Evolutionary conservation across 2,329 filamentous ascomycete genomes (phyloP).

Genomic region (Trichoderma afroharzianum): DNA sequence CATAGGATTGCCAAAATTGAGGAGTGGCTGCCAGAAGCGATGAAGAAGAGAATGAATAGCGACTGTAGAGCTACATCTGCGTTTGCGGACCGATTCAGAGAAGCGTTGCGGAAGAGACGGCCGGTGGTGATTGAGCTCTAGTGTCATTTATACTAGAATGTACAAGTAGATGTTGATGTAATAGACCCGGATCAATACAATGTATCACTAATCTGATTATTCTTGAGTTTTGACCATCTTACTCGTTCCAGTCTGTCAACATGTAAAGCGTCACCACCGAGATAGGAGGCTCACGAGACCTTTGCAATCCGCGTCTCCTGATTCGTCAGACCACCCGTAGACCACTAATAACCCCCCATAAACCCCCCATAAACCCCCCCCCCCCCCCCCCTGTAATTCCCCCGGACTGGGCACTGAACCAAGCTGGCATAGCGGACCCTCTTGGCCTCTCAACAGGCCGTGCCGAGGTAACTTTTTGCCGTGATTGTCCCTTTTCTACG

Average conservation of each 20-base stretch:
- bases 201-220: neutral
- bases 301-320: slow-evolving; percentile 10
- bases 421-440: slow-evolving; percentile 1
- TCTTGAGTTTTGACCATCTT: neutral
- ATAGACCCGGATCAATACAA: neutral
- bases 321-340: neutral
- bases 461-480: slow-evolving; percentile 22
- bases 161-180: neutral
- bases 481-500: neutral
- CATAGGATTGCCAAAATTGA: slow-evolving; percentile 62
- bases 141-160: neutral
- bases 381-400: neutral
- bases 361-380: too few species aligned
- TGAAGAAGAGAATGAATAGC: slow-evolving; percentile 51
- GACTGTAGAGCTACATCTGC: slow-evolving; percentile 50
- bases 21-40: slow-evolving; percentile 58
- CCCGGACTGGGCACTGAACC: neutral
- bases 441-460: neutral
- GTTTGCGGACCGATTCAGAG: slow-evolving; percentile 52
- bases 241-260: neutral
- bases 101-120: slow-evolving; percentile 40
- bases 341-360: neutral
- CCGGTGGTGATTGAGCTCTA: slow-evolving; percentile 10
- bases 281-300: neutral
- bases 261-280: neutral